Base-by-base conservation (phyloP, 805 yeast genomes). In the Candida pseudofarinosa region DNA sequence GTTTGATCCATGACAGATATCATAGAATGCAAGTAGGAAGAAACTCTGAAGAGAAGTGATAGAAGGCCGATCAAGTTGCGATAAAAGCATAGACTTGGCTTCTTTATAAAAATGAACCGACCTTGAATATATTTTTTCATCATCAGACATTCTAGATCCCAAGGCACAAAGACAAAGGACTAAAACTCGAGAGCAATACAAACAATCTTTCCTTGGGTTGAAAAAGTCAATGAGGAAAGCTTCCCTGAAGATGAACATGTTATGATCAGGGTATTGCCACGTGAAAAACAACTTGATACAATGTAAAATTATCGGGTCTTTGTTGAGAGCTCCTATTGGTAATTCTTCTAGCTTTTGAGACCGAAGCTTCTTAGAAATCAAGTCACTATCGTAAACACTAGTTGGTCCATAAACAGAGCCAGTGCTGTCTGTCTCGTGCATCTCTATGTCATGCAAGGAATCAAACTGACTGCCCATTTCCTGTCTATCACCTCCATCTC, bases 211-310 rank as follows among this genome's bases (percentile, higher is more conserved):
- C 16, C 71, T 72, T 20, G 83, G 82, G 51, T 77, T 71, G 56
- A 79, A 80, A 55, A 80, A 80, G 42, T 81, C 86, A 39, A 69
- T 67, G 20, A 81, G 59, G 51, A 81, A 80, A 13, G 82, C 77
- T 49, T 81, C 87, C 45, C 86, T 62, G 52, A 77, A 81, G n/a
- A 81, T 70, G 50, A 79, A 81, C 63, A 77, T 71, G 51, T 78
- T 77, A 48, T 77, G 73, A 47, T 80, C 85, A 3, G 85, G 85
- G 48, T 81, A 81, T 46, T 77, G 74, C 81, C 83, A 80, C n/a
- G 71, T 72, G 56, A 80, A 81, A 55, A 81, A 71, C n/a, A 69
- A 55, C 49, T 66, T 60, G 30, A 68, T 43, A 48, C 73, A 69
- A 37, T 65, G 67, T 40, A 69, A 56, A 15, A 58, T 56, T 30